Percentiles rank a stretch among this genome's conserved stretches.
Conservation (phyloP, 371 early-diverging fungal genomes). For the Gilbertella persicaria region DNA sequence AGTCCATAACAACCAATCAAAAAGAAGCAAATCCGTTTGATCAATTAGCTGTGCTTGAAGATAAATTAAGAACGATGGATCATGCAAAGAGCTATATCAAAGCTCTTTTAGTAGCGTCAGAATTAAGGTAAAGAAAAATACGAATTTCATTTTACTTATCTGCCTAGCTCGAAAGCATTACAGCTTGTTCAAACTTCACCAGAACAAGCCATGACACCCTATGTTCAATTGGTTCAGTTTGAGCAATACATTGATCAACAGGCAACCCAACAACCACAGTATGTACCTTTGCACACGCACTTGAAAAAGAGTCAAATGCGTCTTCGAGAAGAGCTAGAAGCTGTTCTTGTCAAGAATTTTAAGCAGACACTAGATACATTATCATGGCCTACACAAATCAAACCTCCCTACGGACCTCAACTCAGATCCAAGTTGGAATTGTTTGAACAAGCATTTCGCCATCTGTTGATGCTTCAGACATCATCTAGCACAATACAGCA, state of each 20-base stretch:
- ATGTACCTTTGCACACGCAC: conserved; percentile 26
- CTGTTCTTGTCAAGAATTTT: conserved; percentile 46
- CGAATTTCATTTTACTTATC: not conserved
- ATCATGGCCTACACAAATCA: conserved; percentile 57
- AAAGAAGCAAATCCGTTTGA: conserved; percentile 9
- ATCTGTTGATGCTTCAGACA: conserved; percentile 44
- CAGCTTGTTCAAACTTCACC: conserved; percentile 34
- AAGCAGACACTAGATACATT: conserved; percentile 43
- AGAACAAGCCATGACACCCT: conserved; percentile 43
- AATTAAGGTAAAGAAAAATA: conserved; percentile 30
- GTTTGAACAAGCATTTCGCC: conserved; percentile 46
- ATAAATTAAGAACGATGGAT: conserved; percentile 29
- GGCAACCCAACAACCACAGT: conserved; percentile 8
- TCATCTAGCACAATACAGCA: conserved; percentile 32
- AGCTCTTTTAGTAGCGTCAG: conserved; percentile 31
- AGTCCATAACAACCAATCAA: not conserved
- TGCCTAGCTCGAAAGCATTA: conserved; percentile 37
- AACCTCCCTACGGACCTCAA: conserved; percentile 43
- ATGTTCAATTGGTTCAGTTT: conserved; percentile 43
- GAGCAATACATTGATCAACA: conserved; percentile 19
- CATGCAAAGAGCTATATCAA: conserved; percentile 35
- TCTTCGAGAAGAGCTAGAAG: conserved; percentile 44
- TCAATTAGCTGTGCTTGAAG: conserved; percentile 17
- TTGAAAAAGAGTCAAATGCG: conserved; percentile 24
- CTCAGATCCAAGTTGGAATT: conserved; percentile 32